A percentile compares a stretch with the other conserved stretches of the same genome.
Conservation (phyloP, 2,329 filamentous ascomycete species). For the Xylariaceae sp. region DNA sequence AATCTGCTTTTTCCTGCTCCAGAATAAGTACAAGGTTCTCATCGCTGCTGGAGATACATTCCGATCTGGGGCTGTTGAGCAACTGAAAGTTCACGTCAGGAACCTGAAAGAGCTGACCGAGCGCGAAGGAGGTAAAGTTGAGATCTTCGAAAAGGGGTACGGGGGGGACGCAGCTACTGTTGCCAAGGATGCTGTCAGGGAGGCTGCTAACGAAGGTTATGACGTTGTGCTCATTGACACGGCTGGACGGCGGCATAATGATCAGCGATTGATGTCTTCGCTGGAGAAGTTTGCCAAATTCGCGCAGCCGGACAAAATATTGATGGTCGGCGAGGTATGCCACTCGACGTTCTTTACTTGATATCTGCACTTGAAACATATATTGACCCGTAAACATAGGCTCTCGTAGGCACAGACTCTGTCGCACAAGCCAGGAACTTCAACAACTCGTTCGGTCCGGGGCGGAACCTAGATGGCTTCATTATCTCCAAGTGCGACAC, state of each 20-base stretch:
- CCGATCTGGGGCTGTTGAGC: slow-evolving; percentile 93
- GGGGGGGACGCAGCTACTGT: slow-evolving; percentile 96
- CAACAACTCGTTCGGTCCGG: slow-evolving; percentile 83
- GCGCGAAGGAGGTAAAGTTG: slow-evolving; percentile 79
- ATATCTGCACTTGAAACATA: slow-evolving; percentile 2
- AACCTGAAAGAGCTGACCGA: slow-evolving; percentile 86
- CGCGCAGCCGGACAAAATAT: slow-evolving; percentile 93
- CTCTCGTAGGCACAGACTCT: slow-evolving; percentile 90
- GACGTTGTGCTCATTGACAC: slow-evolving; percentile 98
- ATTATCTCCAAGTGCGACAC: slow-evolving; percentile 99
- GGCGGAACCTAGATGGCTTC: slow-evolving; percentile 83
- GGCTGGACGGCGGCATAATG: slow-evolving; percentile 90
- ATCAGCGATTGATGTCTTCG: slow-evolving; percentile 91
- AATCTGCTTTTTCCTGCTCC: slow-evolving; percentile 94
- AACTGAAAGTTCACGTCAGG: slow-evolving; percentile 89
- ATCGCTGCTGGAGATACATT: slow-evolving; percentile 96
- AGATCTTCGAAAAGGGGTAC: slow-evolving; percentile 95
- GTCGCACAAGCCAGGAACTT: slow-evolving; percentile 97
- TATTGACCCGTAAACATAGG: slow-evolving; percentile 36
- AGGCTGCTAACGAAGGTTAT: slow-evolving; percentile 71
- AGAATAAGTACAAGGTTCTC: slow-evolving; percentile 94
- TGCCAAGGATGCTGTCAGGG: slow-evolving; percentile 85
- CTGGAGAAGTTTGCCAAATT: slow-evolving; percentile 97
- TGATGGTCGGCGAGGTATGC: slow-evolving; percentile 79
- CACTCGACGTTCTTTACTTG: neutral